Evolutionary conservation across 331 rosid species (phyloP), one percentile per base, ranked within the genome.

Genomic region (Dryas integrifolia): DNA sequence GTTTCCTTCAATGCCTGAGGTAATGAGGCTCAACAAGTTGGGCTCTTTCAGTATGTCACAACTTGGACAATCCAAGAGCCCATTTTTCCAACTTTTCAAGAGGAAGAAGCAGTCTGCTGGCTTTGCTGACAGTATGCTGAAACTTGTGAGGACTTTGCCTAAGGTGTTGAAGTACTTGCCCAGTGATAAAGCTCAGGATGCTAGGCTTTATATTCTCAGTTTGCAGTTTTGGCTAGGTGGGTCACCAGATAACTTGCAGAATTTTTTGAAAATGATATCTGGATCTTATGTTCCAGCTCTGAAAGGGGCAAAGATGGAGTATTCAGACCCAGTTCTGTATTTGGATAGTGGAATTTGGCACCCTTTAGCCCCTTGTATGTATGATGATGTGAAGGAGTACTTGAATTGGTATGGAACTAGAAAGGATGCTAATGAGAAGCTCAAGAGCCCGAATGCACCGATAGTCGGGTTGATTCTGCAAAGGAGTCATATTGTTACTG

Each of bases 1-100:
- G 80, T 95, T 95, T 46, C 98, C 98, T 46, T 95, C 98, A 68
- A 95, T 95, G 98, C 98, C 98, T 46, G 97, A 95, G 50, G 98
- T 95, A 9, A 91, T 95, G 98, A 88, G 98, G 74, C 83, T 91
- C 3, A 95, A 89, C 86, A 95, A 95, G 58, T 72, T 95, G 72
- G 97, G 97, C 0, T 88, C 97, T 3, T 91, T 95, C 71, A 91
- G 96, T 53, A 95, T 89, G 97, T 83, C 97, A 0, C 97, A 95
- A 71, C 91, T 91, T 69, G 98, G 98, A 0, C 97, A 89, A 62
- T 95, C 98, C 0, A 95, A 89, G 70, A 91, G 97, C 15, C 93
- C 97, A 0, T 89, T 91, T 63, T 91, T 95, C 47, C 98, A 89
- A 79, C 92, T 95, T 0, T 95, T 95, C 72, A 89, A 91, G 93